These are phyloP conservation scores for Coemansia sp. DNA, from an alignment of 192 early-diverging fungal genomes.

Conservation along the genomic window DNA sequence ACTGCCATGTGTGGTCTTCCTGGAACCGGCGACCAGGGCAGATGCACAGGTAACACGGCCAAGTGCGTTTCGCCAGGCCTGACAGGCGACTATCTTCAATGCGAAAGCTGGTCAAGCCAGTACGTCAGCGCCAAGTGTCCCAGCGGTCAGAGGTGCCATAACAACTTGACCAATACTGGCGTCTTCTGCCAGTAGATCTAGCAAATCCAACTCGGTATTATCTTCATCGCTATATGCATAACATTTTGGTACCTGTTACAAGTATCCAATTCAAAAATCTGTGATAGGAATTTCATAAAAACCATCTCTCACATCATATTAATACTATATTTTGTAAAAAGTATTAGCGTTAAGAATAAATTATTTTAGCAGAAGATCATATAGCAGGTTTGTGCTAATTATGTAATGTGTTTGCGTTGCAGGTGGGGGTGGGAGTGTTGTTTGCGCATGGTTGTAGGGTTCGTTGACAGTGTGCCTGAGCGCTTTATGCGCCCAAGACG, in stretches of 20 bases:
- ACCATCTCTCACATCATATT: constrained; percentile 4
- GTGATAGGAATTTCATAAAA: neutral
- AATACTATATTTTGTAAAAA: too few relatives aligned
- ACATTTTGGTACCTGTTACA: too few relatives aligned
- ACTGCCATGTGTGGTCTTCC: constrained; percentile 42
- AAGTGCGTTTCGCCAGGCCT: constrained; percentile 39
- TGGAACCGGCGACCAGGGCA: constrained; percentile 31
- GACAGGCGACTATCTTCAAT: constrained; percentile 34
- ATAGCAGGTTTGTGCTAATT: too few relatives aligned
- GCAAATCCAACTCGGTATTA: neutral
- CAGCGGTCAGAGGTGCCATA: constrained; percentile 35
- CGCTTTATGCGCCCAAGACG: too few relatives aligned
- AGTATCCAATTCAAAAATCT: neutral
- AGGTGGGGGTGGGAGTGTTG: too few relatives aligned
- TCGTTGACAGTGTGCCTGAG: too few relatives aligned
- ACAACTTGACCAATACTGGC: constrained; percentile 43
- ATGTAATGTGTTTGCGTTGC: too few relatives aligned
- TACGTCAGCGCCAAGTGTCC: constrained; percentile 38
- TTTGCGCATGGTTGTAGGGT: too few relatives aligned
- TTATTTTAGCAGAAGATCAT: too few relatives aligned
- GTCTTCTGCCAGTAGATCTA: constrained; percentile 38
- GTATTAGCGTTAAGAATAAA: too few relatives aligned
- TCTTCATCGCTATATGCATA: neutral
- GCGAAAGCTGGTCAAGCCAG: constrained; percentile 47
- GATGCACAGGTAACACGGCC: constrained; percentile 43